phyloP scores from a whole-genome alignment of 148 eudicot species.

The Amaranthus palmeri region DNA sequence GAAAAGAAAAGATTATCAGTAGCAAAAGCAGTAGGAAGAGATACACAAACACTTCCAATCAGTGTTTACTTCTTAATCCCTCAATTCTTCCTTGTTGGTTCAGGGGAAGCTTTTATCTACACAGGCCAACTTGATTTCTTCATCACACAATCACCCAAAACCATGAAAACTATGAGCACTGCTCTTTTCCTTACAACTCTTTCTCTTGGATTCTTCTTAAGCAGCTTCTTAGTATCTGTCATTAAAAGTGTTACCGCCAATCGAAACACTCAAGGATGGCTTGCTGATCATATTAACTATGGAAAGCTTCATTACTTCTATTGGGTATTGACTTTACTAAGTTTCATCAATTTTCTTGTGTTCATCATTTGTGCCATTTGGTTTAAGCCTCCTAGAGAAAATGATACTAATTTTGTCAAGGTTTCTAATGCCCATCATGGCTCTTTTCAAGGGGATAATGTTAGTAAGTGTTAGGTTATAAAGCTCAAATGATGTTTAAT shows the following conservation, averaged over 20 bases:
- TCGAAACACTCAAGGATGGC: slow-evolving; percentile 40
- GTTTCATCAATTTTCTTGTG: slow-evolving; percentile 41
- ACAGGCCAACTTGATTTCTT: slow-evolving; percentile 87
- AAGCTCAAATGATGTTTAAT: too few species aligned
- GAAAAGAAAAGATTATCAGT: slow-evolving; percentile 53
- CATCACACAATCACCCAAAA: slow-evolving; percentile 70
- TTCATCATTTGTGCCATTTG: slow-evolving; percentile 60
- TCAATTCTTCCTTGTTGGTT: slow-evolving; percentile 69
- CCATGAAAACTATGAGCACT: slow-evolving; percentile 90
- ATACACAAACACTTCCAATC: slow-evolving; percentile 41
- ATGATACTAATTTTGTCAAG: slow-evolving; percentile 16
- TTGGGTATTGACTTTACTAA: slow-evolving; percentile 41
- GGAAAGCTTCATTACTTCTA: slow-evolving; percentile 74
- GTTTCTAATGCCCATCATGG: slow-evolving; percentile 20
- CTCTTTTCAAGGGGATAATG: too few species aligned
- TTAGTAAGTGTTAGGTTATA: too few species aligned
- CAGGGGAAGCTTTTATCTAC: slow-evolving; percentile 80
- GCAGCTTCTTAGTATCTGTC: slow-evolving; percentile 58
- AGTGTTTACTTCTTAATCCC: slow-evolving; percentile 60
- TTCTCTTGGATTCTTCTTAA: slow-evolving; percentile 67
- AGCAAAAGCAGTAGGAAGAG: slow-evolving; percentile 30
- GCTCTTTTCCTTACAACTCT: slow-evolving; percentile 67
- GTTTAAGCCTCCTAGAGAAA: slow-evolving; percentile 39
- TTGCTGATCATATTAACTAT: slow-evolving; percentile 56
- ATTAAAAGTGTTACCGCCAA: slow-evolving; percentile 44